phyloP scores from a whole-genome alignment of 768 basidiomycete species.

The Termitomyces sp. region DNA sequence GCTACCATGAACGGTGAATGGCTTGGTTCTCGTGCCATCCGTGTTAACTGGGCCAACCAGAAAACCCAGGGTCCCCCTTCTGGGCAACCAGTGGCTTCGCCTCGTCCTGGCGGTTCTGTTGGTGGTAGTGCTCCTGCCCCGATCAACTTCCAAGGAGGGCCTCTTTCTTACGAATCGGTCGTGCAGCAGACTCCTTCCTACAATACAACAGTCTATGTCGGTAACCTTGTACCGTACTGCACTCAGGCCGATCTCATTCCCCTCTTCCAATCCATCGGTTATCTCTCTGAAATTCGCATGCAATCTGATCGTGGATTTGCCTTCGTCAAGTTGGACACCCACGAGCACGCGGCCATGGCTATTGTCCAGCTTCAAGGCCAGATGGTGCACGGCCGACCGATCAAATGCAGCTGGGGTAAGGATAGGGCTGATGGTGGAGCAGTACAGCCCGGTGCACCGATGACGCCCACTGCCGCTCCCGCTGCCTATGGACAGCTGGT shows the following conservation, averaged over 20 bases:
- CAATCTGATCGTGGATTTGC: constrained; percentile 99
- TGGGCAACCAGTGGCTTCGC: constrained; percentile 27
- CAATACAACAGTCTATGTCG: constrained; percentile 97
- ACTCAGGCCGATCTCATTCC: constrained; percentile 98
- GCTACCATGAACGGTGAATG: constrained; percentile 99
- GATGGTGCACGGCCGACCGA: constrained; percentile 94
- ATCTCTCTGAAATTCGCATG: constrained; percentile 98
- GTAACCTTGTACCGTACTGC: constrained; percentile 96
- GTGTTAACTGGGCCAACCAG: constrained; percentile 99
- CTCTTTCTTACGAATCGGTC: constrained; percentile 90
- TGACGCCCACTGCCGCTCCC: constrained; percentile 62
- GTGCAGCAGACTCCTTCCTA: constrained; percentile 90
- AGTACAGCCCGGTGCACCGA: constrained; percentile 44
- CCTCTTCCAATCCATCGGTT: constrained; percentile 97
- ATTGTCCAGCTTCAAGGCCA: constrained; percentile 97
- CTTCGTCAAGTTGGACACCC: constrained; percentile 97
- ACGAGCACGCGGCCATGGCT: constrained; percentile 97
- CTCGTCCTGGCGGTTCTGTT: constrained; percentile 47
- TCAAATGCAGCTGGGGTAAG: constrained; percentile 99
- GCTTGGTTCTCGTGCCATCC: constrained; percentile 96
- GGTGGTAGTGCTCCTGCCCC: constrained; percentile 73
- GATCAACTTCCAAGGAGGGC: constrained; percentile 88
- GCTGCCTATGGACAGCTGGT: constrained; percentile 83
- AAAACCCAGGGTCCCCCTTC: constrained; percentile 79
- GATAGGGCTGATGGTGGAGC: constrained; percentile 78